phyloP scores from a whole-genome alignment of 768 basidiomycete genomes.

The Phanerochaete sordida region DNA sequence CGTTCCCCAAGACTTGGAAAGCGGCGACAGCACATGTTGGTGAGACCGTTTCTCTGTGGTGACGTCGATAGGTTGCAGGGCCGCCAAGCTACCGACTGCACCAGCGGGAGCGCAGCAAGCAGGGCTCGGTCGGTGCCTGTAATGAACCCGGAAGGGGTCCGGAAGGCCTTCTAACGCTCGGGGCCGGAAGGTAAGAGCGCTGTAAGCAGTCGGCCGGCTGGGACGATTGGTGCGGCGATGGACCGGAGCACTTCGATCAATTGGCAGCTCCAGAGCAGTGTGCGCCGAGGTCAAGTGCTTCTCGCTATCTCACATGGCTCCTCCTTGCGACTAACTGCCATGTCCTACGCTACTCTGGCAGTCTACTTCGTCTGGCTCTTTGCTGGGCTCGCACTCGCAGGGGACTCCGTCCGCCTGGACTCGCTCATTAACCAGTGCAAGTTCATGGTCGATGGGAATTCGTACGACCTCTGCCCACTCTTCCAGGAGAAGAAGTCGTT shows the following conservation, averaged over 20 bases:
- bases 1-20: too few relatives aligned
- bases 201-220: background rate
- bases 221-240: background rate
- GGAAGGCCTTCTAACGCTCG: too few relatives aligned
- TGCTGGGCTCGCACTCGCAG: background rate
- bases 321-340: conserved; percentile 5
- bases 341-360: conserved; percentile 7
- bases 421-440: conserved; percentile 19
- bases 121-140: too few relatives aligned
- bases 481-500: conserved; percentile 19
- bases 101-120: too few relatives aligned
- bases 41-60: too few relatives aligned
- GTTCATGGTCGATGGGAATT: conserved; percentile 19
- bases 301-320: background rate
- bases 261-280: background rate
- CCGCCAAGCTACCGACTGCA: too few relatives aligned
- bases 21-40: too few relatives aligned
- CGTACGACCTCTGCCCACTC: conserved; percentile 29
- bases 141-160: too few relatives aligned
- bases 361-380: background rate
- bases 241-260: background rate
- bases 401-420: conserved; percentile 14
- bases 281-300: background rate
- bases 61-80: too few relatives aligned
- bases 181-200: too few relatives aligned